Evolutionary conservation across 495 filamentous ascomycete species (phyloP).

Genomic region (Astrocystis sublimbata): DNA sequence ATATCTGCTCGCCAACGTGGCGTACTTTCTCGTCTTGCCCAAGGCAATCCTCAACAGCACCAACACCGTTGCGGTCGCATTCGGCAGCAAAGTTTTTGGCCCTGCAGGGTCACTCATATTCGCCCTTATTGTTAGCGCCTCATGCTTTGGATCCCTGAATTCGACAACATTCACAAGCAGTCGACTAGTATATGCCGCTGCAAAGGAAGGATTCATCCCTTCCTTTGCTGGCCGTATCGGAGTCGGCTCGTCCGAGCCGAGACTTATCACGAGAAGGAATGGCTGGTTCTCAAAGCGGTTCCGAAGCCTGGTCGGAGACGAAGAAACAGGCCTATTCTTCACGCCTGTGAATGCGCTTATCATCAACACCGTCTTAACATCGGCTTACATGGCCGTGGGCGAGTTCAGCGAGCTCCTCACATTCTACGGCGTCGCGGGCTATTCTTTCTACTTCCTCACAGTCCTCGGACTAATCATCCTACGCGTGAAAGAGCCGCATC

Average conservation of each 20-base stretch:
- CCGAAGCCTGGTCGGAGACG: slow-evolving; percentile 59
- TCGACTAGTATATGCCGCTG: slow-evolving; percentile 89
- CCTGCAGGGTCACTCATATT: slow-evolving; percentile 77
- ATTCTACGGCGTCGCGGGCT: slow-evolving; percentile 96
- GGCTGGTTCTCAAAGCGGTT: slow-evolving; percentile 60
- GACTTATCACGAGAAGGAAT: slow-evolving; percentile 53
- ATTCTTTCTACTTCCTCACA: slow-evolving; percentile 94
- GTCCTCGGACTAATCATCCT: slow-evolving; percentile 92
- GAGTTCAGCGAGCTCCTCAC: slow-evolving; percentile 90
- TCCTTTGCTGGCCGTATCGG: slow-evolving; percentile 81
- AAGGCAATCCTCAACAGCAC: slow-evolving; percentile 71
- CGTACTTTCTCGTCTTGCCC: slow-evolving; percentile 96
- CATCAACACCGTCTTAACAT: slow-evolving; percentile 72
- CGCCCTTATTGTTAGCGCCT: slow-evolving; percentile 83
- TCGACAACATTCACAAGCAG: slow-evolving; percentile 92
- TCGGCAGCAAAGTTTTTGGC: slow-evolving; percentile 89
- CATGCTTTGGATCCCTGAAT: slow-evolving; percentile 91
- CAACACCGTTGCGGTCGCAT: slow-evolving; percentile 93
- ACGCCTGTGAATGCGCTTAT: slow-evolving; percentile 89
- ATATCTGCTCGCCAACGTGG: slow-evolving; percentile 87
- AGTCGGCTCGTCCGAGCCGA: slow-evolving; percentile 49
- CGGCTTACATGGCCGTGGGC: slow-evolving; percentile 77
- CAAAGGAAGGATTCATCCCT: slow-evolving; percentile 93
- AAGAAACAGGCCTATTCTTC: slow-evolving; percentile 67
- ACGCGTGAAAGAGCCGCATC: slow-evolving; percentile 79